phyloP scores from a whole-genome alignment of 345 rosid genomes.

The Sapria himalayana region DNA sequence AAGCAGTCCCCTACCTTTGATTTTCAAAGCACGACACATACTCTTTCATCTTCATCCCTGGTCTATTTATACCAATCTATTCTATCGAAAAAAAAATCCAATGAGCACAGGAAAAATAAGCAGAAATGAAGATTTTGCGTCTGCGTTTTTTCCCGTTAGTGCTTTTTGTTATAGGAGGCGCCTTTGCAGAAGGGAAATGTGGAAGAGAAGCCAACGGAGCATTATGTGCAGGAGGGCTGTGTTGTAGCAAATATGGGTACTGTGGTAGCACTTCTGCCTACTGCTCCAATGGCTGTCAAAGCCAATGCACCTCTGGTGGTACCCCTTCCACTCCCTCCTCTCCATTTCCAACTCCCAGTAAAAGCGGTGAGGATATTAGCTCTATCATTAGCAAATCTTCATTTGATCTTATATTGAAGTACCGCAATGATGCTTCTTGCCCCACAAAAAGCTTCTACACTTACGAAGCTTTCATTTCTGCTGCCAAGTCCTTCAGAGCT shows the following conservation, averaged over 20 bases:
- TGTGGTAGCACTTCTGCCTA: constrained; percentile 21
- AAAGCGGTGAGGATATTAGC: constrained; percentile 7
- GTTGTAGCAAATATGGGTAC: constrained; percentile 31
- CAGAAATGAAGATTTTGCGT: too few species aligned
- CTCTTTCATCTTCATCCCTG: too few species aligned
- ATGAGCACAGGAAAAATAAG: too few species aligned
- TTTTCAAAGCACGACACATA: too few species aligned
- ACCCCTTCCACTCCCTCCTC: too few species aligned
- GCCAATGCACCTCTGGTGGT: constrained; percentile 19
- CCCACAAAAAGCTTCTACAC: constrained; percentile 41
- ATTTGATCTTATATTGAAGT: constrained; percentile 28
- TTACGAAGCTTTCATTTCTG: constrained; percentile 40
- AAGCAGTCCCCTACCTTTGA: too few species aligned
- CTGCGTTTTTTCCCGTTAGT: too few species aligned
- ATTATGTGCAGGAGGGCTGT: constrained; percentile 23
- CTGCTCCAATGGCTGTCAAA: constrained; percentile 35
- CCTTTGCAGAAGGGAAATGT: constrained; percentile 28
- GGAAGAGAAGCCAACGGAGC: constrained; percentile 34
- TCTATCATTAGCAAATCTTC: constrained; percentile 17
- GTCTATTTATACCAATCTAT: too few species aligned
- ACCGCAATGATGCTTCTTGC: constrained; percentile 28
- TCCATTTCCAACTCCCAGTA: too few species aligned
- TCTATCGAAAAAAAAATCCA: too few species aligned
- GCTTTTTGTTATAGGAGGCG: not conserved
- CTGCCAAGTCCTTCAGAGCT: constrained; percentile 25